Percentiles rank a stretch among this genome's conserved stretches.
These are phyloP conservation scores for Alnus rubra DNA, from an alignment of 306 rosid species.

Conservation along the genomic window DNA sequence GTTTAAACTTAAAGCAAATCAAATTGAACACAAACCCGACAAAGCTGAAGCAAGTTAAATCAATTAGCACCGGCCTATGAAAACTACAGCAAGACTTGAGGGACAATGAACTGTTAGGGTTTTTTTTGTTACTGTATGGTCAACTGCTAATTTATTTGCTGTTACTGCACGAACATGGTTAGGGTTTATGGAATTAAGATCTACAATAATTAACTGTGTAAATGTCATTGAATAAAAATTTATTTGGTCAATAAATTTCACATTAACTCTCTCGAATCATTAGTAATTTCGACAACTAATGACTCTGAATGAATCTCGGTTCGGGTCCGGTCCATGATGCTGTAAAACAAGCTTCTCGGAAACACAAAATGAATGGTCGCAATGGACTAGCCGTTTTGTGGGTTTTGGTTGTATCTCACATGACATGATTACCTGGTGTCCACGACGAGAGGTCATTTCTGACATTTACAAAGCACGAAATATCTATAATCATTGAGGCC, in stretches of 20 bases:
- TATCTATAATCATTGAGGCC: constrained; percentile 34
- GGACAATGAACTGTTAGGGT: too few species aligned
- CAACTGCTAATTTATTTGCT: neutral
- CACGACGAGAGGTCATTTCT: constrained; percentile 4
- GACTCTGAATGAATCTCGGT: too few species aligned
- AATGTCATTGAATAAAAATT: too few species aligned
- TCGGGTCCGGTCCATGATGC: neutral
- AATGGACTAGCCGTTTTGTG: neutral
- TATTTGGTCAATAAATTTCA: too few species aligned
- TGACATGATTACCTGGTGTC: neutral
- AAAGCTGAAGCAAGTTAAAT: too few species aligned
- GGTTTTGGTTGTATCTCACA: neutral
- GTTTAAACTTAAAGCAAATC: neutral
- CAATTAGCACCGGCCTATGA: neutral
- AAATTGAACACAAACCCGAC: too few species aligned
- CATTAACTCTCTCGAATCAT: too few species aligned
- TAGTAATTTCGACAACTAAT: too few species aligned
- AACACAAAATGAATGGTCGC: neutral
- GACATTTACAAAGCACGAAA: constrained; percentile 13
- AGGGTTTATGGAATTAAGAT: neutral
- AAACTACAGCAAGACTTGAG: too few species aligned
- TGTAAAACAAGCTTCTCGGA: neutral
- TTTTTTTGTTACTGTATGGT: too few species aligned
- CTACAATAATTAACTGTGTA: too few species aligned
- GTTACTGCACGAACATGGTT: neutral